Evolutionary conservation across 139 green algal genomes (phyloP), one percentile per base, ranked within the genome.

Genomic region (Chlorella sorokiniana): DNA sequence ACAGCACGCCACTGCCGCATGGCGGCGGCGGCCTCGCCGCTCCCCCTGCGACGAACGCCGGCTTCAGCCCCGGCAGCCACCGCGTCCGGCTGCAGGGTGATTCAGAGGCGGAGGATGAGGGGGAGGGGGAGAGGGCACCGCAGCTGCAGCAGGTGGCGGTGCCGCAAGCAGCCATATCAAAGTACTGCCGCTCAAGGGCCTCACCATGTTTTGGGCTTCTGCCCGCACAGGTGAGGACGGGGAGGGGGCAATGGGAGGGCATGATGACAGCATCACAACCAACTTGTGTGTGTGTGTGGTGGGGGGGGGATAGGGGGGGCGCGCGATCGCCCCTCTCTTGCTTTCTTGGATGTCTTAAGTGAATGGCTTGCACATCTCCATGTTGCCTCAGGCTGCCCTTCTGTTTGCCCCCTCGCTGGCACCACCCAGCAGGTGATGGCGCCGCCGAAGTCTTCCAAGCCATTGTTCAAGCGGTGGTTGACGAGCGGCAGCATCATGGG

Each of bases 401-500:
- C 6, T 65, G 18, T 18, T 25, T 3, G 33, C 27, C 11, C 52
- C 18, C 48, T 65, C 14, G 48, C 16, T 44, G n/a, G n/a, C n/a
- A n/a, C n/a, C n/a, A n/a, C n/a, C n/a, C n/a, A n/a, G 51, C 72
- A 79, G 72, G 72, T 2, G n/a, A 79, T 23, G 72, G 72, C 1
- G 72, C 68, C 9, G 6, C 9, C 22, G 48, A 8, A 4, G 51
- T 37, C 25, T 48, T 79, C 10, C 7, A 35, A 3, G 16, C 22
- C 37, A 79, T 79, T 11, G 52, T 52, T 23, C 72, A 79, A 25
- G 51, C 68, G 23, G 52, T 68, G 14, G 14, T 79, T 29, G 35
- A 37, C 5, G 33, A 51, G 65, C 65, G 37, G 35, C 37, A 48
- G 18, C 37, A 25, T 35, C 65, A 44, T 8, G 35, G n/a, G 65